Evolutionary conservation across 1,284 basidiomycete species (phyloP), one percentile per base, ranked within the genome.

Genomic region (Fomitopsis schrenkii): DNA sequence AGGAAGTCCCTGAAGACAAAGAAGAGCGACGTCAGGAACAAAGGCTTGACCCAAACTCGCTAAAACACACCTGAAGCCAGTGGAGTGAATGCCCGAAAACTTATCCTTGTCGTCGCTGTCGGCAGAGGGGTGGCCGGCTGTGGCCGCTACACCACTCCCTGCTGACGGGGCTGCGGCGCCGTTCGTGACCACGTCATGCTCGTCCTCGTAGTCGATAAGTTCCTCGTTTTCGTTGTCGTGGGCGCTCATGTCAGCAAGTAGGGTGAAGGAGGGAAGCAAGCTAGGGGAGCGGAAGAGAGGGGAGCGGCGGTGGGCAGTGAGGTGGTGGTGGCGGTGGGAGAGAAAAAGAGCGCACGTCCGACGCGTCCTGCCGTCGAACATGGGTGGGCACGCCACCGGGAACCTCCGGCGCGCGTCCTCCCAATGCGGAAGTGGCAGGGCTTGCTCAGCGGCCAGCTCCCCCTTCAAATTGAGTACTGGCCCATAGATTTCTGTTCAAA

Each of bases 31-130:
- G 63, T 19, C 58, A 60, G 36, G n/a, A 58, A 59, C 55, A 46
- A 41, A 59, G 14, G 53, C 41, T 62, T 28, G 33, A 57, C 10
- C 5, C 41, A 50, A 42, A 26, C 58, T 9, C 54, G n/a, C 5
- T 10, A 30, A 44, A 33, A 73, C 83, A 64, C 63, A 95, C 94
- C 94, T 87, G 79, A 97, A 97, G 64, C 94, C 94, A 64, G 94
- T 96, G 40, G 95, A 95, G 81, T 98, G 96, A 70, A 98, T 97
- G 46, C 95, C 95, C 64, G 95, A 95, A 77, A 97, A 97, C 84
- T 97, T 96, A 75, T 95, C 94, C 73, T 90, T 90, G 69, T 93
- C 91, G 66, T 89, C 91, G 53, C 83, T 88, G 59, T 82, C 85
- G 62, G 80, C 85, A 59, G 78, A 81, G 55, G 78, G 78, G 65